Evolutionary conservation across 2,329 filamentous ascomycete species (phyloP).

Genomic region (Lachnellula hyalina): DNA sequence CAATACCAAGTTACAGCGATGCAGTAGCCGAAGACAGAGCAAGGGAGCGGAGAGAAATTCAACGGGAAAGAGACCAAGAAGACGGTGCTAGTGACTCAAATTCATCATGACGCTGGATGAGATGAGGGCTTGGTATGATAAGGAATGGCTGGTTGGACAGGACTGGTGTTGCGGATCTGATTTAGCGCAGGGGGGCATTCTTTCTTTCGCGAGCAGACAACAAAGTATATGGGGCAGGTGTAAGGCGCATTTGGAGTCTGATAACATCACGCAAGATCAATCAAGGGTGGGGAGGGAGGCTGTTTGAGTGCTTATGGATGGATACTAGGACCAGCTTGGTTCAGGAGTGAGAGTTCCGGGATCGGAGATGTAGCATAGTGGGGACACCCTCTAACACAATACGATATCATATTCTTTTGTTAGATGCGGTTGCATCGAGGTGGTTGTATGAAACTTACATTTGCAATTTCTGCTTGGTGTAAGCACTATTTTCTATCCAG

Average conservation of each 20-base stretch:
- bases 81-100: not conserved
- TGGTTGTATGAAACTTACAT: not conserved
- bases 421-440: constrained; percentile 7
- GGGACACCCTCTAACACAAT: constrained; percentile 9
- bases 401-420: constrained; percentile 12
- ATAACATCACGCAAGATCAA: not conserved
- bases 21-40: constrained; percentile 27
- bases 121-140: not conserved
- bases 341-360: not conserved
- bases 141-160: not conserved
- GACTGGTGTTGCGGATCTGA: not conserved
- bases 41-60: constrained; percentile 21
- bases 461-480: not conserved
- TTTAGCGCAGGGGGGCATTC: not conserved
- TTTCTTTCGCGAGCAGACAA: not conserved
- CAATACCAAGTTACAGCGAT: constrained; percentile 33
- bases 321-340: not conserved
- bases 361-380: constrained; percentile 7
- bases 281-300: not conserved
- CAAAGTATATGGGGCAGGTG: not conserved
- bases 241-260: not conserved
- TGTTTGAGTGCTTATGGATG: not conserved
- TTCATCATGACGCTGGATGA: not conserved
- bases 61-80: not conserved
- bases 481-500: no score